phyloP scores from a whole-genome alignment of 805 yeast species.

The Candida boleticola region DNA sequence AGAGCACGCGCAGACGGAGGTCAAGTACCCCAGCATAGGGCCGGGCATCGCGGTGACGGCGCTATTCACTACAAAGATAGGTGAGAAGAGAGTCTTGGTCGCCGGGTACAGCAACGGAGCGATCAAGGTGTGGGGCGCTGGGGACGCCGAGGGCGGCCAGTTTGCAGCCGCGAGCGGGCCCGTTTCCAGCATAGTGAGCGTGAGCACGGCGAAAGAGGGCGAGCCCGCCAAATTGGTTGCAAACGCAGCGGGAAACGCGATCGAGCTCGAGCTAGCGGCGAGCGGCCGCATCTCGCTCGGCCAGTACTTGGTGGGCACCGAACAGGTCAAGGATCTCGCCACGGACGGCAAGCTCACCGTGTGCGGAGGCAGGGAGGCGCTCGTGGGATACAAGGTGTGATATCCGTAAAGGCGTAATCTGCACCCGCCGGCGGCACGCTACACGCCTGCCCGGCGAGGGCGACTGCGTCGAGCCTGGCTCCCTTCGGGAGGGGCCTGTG shows the following conservation, averaged over 20 bases:
- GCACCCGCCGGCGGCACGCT: no score
- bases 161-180: not conserved
- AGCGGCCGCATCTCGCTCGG: not conserved
- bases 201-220: no score
- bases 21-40: not conserved
- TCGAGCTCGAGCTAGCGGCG: not conserved
- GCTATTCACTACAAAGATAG: not conserved
- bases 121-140: conserved; percentile 1
- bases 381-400: not conserved
- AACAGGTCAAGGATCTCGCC: conserved; percentile 1
- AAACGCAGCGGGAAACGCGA: not conserved
- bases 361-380: conserved; percentile 2
- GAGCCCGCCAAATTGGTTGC: not conserved
- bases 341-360: not conserved
- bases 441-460: no score
- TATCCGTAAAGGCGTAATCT: no score
- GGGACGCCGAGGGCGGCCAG: not conserved
- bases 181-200: not conserved
- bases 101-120: conserved; percentile 4
- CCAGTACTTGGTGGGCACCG: not conserved
- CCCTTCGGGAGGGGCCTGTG: no score
- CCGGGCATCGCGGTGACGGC: conserved; percentile 1
- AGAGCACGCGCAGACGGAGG: conserved; percentile 10
- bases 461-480: no score
- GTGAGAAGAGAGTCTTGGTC: not conserved